Evolutionary conservation across 495 filamentous ascomycete genomes (phyloP).

Genomic region (Xylaria telfairii): DNA sequence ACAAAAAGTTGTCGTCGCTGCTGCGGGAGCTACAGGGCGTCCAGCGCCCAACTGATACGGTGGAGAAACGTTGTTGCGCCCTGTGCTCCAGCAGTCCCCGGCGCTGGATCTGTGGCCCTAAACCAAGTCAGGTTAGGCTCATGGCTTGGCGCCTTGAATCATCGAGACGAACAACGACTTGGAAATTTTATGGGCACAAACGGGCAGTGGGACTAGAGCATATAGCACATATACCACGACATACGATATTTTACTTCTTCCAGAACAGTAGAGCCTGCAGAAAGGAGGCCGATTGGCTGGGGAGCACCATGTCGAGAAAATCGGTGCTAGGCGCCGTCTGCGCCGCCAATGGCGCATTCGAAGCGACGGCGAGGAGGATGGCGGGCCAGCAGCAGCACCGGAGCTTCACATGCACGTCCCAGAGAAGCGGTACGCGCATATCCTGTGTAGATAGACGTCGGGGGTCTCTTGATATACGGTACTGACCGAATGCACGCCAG

Average conservation of each 20-base stretch:
- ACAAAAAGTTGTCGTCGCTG: slow-evolving; percentile 24
- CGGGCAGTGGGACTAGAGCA: too few species aligned
- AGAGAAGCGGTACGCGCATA: slow-evolving; percentile 30
- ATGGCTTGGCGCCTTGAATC: slow-evolving; percentile 15
- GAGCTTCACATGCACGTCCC: slow-evolving; percentile 34
- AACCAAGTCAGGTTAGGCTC: background rate
- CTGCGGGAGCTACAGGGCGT: slow-evolving; percentile 10
- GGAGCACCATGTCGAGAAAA: slow-evolving; percentile 31
- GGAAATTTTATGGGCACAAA: slow-evolving; percentile 31
- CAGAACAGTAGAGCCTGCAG: background rate
- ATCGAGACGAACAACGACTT: slow-evolving; percentile 20
- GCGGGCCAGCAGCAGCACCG: slow-evolving; percentile 25
- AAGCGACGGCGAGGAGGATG: slow-evolving; percentile 30
- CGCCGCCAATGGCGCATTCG: slow-evolving; percentile 34
- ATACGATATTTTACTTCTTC: background rate
- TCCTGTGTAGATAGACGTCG: background rate
- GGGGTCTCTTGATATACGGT: background rate
- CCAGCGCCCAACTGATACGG: slow-evolving; percentile 6
- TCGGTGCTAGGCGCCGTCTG: slow-evolving; percentile 32
- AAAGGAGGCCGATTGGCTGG: background rate
- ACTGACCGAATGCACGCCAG: slow-evolving; percentile 14
- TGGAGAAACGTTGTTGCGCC: slow-evolving; percentile 35
- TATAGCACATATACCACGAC: background rate
- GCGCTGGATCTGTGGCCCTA: background rate
- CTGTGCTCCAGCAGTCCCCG: background rate